phyloP scores from a whole-genome alignment of 2,329 filamentous ascomycete genomes.

The Colletotrichum siamense region DNA sequence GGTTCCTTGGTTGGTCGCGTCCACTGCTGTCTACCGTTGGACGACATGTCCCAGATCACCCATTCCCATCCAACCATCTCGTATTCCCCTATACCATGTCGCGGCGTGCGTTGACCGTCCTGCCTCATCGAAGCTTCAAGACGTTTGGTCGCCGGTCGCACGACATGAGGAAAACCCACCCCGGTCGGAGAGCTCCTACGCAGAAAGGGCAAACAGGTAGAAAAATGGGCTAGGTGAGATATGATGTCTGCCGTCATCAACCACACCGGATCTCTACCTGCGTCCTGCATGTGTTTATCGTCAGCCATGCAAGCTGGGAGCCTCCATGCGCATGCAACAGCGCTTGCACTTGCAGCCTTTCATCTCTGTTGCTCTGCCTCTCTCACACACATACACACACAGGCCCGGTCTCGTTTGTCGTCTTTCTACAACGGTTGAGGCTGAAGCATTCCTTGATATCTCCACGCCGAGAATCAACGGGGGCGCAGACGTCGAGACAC shows the following conservation, averaged over 20 bases:
- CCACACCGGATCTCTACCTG: not conserved
- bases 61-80: not conserved
- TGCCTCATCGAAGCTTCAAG: conserved; percentile 17
- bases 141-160: conserved; percentile 11
- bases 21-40: not conserved
- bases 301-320: not conserved
- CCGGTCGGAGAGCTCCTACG: not conserved
- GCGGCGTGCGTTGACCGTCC: not conserved
- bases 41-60: not conserved
- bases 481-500: not conserved
- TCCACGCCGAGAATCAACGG: not conserved
- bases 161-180: not conserved
- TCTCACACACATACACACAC: not conserved
- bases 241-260: not conserved
- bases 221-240: not conserved
- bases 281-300: not conserved
- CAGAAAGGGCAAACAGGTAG: conserved; percentile 6
- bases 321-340: not conserved
- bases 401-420: not conserved
- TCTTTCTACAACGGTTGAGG: not conserved
- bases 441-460: not conserved
- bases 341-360: not conserved
- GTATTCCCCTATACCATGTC: not conserved
- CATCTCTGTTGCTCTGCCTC: not conserved
- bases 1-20: not conserved